Evolutionary conservation across 2,329 filamentous ascomycete species (phyloP).

Genomic region (Mycocentrospora acerina): DNA sequence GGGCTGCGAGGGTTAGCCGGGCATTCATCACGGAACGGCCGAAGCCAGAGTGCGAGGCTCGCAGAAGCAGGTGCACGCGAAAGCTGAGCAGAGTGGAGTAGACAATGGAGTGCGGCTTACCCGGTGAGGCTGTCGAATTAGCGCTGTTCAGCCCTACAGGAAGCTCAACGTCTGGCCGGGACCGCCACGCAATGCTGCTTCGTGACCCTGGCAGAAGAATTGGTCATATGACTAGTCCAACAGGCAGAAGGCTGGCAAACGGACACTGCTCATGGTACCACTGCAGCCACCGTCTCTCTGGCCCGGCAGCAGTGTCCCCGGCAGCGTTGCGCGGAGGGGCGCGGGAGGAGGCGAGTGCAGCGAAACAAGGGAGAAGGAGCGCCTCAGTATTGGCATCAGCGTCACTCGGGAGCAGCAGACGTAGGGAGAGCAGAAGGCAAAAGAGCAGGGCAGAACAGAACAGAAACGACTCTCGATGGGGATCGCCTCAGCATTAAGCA

Average conservation of each 20-base stretch:
- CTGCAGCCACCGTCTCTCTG: constrained; percentile 26
- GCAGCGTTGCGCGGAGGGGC: constrained; percentile 18
- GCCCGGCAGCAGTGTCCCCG: constrained; percentile 12
- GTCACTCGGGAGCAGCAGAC: constrained; percentile 9
- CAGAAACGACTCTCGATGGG: constrained; percentile 15
- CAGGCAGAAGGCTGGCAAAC: constrained; percentile 11
- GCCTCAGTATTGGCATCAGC: constrained; percentile 10
- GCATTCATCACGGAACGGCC: constrained; percentile 19
- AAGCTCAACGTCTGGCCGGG: constrained; percentile 18
- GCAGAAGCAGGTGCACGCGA: constrained; percentile 8
- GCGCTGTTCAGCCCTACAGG: background rate
- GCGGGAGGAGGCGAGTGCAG: constrained; percentile 16
- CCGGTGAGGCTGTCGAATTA: constrained; percentile 15
- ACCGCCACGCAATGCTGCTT: constrained; percentile 22
- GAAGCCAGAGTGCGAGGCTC: constrained; percentile 19
- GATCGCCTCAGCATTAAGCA: constrained; percentile 36
- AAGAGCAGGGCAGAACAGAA: constrained; percentile 14
- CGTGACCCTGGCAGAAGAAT: constrained; percentile 4
- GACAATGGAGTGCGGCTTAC: constrained; percentile 14
- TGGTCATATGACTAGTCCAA: constrained; percentile 12
- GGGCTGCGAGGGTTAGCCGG: constrained; percentile 15
- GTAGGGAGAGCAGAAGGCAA: constrained; percentile 16
- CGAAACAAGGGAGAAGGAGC: constrained; percentile 8
- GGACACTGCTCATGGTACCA: constrained; percentile 31
- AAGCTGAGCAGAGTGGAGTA: constrained; percentile 3